These are phyloP conservation scores for Nymphaea thermarum DNA, from an alignment of 164 flowering plant genomes.

Conservation along the genomic window DNA sequence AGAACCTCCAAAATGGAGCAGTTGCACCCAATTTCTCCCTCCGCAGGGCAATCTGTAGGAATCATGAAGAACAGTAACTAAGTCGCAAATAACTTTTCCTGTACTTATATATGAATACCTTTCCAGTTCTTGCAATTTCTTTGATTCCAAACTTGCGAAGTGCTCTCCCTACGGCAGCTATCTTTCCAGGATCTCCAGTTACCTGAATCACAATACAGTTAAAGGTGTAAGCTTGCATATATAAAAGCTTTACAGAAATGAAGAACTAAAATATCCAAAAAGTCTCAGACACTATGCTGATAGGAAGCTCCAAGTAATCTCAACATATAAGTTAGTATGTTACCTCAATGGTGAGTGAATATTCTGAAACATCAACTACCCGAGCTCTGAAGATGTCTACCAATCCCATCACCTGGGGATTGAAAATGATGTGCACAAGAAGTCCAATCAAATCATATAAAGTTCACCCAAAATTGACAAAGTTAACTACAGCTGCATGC, in stretches of 20 bases:
- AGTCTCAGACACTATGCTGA: neutral
- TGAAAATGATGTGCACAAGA: neutral
- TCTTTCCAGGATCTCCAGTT: constrained; percentile 99
- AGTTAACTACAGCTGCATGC: too few relatives aligned
- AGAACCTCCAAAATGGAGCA: constrained; percentile 97
- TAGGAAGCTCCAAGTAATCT: too few relatives aligned
- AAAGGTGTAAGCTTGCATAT: neutral
- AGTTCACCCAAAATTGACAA: neutral
- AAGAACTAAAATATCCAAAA: neutral
- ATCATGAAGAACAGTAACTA: constrained; percentile 2
- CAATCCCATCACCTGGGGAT: constrained; percentile 72
- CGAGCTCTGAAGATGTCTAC: constrained; percentile 84
- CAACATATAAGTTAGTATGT: too few relatives aligned
- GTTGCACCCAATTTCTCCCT: constrained; percentile 83
- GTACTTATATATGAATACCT: constrained; percentile 29
- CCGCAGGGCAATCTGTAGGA: constrained; percentile 74
- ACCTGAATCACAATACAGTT: constrained; percentile 31
- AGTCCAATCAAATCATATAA: constrained; percentile 4
- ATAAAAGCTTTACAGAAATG: neutral
- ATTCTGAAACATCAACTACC: constrained; percentile 77
- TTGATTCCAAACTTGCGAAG: constrained; percentile 76
- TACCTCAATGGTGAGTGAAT: constrained; percentile 86
- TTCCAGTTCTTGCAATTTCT: constrained; percentile 92
- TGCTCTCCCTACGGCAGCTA: constrained; percentile 68
- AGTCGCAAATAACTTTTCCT: neutral